These are phyloP conservation scores for Conringia planisiliqua DNA, from an alignment of 345 rosid genomes.

Conservation along the genomic window DNA sequence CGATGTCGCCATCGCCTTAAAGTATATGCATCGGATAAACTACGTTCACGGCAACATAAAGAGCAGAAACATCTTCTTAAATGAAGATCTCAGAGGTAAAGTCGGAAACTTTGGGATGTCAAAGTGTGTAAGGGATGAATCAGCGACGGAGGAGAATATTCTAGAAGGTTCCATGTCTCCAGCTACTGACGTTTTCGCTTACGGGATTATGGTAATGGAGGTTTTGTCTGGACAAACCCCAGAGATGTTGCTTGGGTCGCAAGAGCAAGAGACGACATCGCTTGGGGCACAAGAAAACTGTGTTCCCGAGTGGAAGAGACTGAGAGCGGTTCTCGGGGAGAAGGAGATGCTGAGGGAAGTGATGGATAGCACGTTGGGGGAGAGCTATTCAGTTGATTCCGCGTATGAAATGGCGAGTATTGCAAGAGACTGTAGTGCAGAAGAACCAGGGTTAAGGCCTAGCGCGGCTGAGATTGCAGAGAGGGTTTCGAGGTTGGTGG, in stretches of 20 bases:
- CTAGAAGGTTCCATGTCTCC: slow-evolving; percentile 48
- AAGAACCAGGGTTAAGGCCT: slow-evolving; percentile 61
- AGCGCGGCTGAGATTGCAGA: slow-evolving; percentile 74
- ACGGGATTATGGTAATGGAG: slow-evolving; percentile 70
- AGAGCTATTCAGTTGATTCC: slow-evolving; percentile 60
- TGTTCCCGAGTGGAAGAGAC: slow-evolving; percentile 23
- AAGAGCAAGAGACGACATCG: slow-evolving; percentile 1
- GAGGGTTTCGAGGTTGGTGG: slow-evolving; percentile 58
- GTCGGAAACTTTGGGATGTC: slow-evolving; percentile 78
- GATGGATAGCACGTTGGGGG: slow-evolving; percentile 76
- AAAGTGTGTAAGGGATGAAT: slow-evolving; percentile 41
- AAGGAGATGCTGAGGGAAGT: slow-evolving; percentile 57
- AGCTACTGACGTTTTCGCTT: slow-evolving; percentile 63
- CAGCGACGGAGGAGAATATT: slow-evolving; percentile 40
- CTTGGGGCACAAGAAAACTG: slow-evolving; percentile 9
- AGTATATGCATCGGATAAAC: slow-evolving; percentile 80
- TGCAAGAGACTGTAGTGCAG: slow-evolving; percentile 65
- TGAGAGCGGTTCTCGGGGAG: slow-evolving; percentile 38
- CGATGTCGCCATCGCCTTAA: slow-evolving; percentile 79
- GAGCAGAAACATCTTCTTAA: slow-evolving; percentile 74
- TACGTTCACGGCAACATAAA: slow-evolving; percentile 67
- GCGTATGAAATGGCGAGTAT: slow-evolving; percentile 65
- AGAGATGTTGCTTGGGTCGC: slow-evolving; percentile 36
- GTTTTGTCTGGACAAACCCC: slow-evolving; percentile 67
- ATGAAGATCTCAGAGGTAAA: slow-evolving; percentile 85